Evolutionary conservation across 768 basidiomycete species (phyloP).

Genomic region (Dioszegia crocea): DNA sequence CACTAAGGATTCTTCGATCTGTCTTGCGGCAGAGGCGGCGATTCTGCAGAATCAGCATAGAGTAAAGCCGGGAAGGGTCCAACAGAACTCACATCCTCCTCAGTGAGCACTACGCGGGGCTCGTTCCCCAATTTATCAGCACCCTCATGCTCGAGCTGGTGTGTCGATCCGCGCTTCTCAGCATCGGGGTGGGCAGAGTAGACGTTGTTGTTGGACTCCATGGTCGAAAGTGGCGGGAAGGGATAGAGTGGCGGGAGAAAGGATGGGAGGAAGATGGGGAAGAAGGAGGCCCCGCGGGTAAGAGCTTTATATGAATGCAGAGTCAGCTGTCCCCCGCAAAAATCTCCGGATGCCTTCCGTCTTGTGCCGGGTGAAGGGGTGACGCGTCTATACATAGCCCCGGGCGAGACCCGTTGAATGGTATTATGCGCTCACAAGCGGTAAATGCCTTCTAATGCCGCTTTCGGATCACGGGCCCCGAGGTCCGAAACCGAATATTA

Average conservation of each 20-base stretch:
- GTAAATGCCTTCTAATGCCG: neutral
- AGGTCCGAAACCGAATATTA: too few relatives aligned
- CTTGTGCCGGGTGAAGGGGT: too few relatives aligned
- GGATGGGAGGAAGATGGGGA: neutral
- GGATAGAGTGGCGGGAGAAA: neutral
- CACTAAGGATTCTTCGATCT: conserved; percentile 40
- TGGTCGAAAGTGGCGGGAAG: neutral
- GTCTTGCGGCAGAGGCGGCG: conserved; percentile 34
- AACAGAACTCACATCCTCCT: conserved; percentile 39
- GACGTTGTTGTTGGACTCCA: conserved; percentile 11
- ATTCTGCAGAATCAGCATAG: conserved; percentile 14
- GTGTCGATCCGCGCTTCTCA: conserved; percentile 9
- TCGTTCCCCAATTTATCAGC: conserved; percentile 31
- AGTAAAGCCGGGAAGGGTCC: neutral
- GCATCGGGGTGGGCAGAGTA: conserved; percentile 10
- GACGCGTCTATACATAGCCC: too few relatives aligned
- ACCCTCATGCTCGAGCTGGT: conserved; percentile 33
- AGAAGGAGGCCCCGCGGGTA: conserved; percentile 2
- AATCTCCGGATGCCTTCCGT: too few relatives aligned
- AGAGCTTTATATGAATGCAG: too few relatives aligned
- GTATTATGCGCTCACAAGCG: too few relatives aligned
- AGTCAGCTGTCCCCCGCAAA: too few relatives aligned
- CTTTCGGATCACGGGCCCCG: too few relatives aligned
- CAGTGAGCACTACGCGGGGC: conserved; percentile 35
- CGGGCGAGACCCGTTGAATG: too few relatives aligned